Base-by-base conservation (phyloP, 208 protist species). In the Crithidia fasciculata region DNA sequence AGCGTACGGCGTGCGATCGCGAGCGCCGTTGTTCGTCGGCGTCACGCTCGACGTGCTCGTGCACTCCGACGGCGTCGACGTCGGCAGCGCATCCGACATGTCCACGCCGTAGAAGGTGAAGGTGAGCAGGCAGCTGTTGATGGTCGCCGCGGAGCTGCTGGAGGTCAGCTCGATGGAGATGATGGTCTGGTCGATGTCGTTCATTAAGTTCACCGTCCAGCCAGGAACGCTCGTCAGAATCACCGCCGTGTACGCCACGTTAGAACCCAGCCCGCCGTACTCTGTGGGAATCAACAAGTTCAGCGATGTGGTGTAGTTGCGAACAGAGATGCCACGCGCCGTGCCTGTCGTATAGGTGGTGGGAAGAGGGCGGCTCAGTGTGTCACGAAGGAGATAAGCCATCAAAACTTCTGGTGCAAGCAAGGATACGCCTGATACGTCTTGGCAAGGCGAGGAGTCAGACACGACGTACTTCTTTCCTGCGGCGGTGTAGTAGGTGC, bases 71-170 rank as follows among this genome's bases (percentile, higher is more conserved):
- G 37, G 63, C 5, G 15, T 18, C 16, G 28, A 40, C 7, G 57
- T 75, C 60, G n/a, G 18, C 40, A 47, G 44, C 39, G 40, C 28
- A 37, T 36, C 58, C 2, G 70, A 73, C 49, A 72, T 52, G 41
- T 83, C 73, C 9, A 16, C 8, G 18, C 78, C 72, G 16, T 66
- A 72, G 55, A 74, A 83, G 47, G 72, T 58, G 45, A 83, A 69
- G 19, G 74, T 80, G 39, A 83, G 80, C 15, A 68, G 43, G 54
- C 78, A 83, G 18, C 49, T 69, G 41, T 73, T 69, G 16, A 60
- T 63, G 3, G 18, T 50, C 7, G 18, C 59, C 16, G 16, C 40
- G 37, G 44, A 9, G 28, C 6, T 18, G 16, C 7, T 43, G 19
- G 66, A 37, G 8, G 62, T 75, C 28, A 76, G 43, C 55, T 72